Conservation (phyloP, 2,329 filamentous ascomycete genomes). For the Colletotrichum shisoi region DNA sequence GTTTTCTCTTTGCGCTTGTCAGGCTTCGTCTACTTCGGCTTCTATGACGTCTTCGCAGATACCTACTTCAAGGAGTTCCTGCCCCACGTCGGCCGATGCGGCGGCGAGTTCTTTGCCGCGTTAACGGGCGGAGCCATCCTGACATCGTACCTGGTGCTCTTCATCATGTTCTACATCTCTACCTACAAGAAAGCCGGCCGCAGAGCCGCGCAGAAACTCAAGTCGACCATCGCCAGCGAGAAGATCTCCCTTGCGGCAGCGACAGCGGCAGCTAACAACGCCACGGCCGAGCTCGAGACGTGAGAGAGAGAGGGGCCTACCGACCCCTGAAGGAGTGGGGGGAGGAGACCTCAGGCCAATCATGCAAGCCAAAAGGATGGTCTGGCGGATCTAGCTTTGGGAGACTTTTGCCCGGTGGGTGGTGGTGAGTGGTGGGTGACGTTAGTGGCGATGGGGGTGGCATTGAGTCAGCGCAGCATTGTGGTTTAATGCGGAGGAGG, state of each 20-base stretch:
- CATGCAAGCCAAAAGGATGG: not conserved
- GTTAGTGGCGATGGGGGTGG: not conserved
- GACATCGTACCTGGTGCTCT: slow-evolving; percentile 78
- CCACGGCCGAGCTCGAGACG: not conserved
- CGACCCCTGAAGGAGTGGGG: not conserved
- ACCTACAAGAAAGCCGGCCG: slow-evolving; percentile 41
- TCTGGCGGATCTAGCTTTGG: not conserved
- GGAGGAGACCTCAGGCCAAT: not conserved
- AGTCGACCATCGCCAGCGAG: not conserved
- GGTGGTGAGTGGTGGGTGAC: not conserved
- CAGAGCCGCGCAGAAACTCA: slow-evolving; percentile 11
- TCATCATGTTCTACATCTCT: slow-evolving; percentile 80
- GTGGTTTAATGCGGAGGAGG: not conserved
- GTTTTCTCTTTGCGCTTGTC: not conserved
- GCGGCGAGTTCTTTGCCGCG: slow-evolving; percentile 81
- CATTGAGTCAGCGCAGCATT: not conserved
- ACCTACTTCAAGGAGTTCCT: slow-evolving; percentile 71
- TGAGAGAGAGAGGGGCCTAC: not conserved
- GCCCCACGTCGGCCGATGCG: slow-evolving; percentile 74
- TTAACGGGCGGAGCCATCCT: slow-evolving; percentile 76
- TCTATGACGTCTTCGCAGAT: slow-evolving; percentile 78
- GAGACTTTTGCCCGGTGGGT: not conserved
- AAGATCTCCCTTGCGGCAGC: slow-evolving; percentile 11
- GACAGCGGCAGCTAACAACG: not conserved
- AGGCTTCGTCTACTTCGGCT: slow-evolving; percentile 69